Percentiles rank a stretch among this genome's conserved stretches.
Evolutionary conservation across 495 filamentous ascomycete genomes (phyloP).

Genomic region (Terfezia boudieri): DNA sequence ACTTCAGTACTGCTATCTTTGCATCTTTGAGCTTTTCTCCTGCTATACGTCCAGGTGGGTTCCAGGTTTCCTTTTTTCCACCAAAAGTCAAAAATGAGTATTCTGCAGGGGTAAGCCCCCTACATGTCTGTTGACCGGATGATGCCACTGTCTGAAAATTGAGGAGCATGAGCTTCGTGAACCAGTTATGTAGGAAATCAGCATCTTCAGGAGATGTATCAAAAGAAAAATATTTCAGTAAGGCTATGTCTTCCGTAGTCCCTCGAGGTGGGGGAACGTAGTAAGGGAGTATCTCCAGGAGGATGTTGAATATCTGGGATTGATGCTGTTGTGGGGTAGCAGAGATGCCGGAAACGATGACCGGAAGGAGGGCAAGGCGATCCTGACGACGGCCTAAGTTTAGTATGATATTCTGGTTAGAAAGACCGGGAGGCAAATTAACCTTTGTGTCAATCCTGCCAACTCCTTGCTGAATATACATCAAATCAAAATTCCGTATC

Average conservation of each 20-base stretch:
- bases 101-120: conserved; percentile 48
- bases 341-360: conserved; percentile 47
- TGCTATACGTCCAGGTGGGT: conserved; percentile 10
- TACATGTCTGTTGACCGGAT: conserved; percentile 26
- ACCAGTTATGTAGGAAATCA: conserved; percentile 48
- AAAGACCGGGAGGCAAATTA: neutral
- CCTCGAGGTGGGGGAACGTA: conserved; percentile 54
- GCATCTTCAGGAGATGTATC: conserved; percentile 37
- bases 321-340: conserved; percentile 38
- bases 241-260: conserved; percentile 46
- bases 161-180: conserved; percentile 60
- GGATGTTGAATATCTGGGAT: conserved; percentile 60
- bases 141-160: conserved; percentile 19
- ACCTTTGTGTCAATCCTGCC: conserved; percentile 33
- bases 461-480: conserved; percentile 74
- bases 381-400: conserved; percentile 17
- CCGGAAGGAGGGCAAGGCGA: conserved; percentile 45
- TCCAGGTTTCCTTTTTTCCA: conserved; percentile 37
- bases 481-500: conserved; percentile 68
- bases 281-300: conserved; percentile 49
- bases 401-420: neutral
- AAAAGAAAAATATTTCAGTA: conserved; percentile 46
- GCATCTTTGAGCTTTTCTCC: conserved; percentile 7
- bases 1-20: conserved; percentile 43
- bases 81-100: conserved; percentile 49